These are phyloP conservation scores for Odontarrhena argentea DNA, from an alignment of 345 rosid genomes.

Conservation along the genomic window DNA sequence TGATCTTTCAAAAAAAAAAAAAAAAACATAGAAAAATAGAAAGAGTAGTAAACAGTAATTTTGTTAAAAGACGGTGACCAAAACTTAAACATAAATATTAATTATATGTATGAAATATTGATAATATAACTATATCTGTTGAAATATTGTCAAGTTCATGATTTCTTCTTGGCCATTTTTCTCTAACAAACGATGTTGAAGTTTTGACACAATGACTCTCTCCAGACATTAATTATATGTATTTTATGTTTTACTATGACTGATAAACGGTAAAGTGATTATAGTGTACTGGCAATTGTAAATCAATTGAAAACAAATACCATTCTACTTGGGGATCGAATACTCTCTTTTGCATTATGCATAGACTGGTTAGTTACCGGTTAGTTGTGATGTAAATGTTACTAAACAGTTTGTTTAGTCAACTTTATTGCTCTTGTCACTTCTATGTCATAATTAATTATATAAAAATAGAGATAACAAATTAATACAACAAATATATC, in stretches of 20 bases:
- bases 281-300: too few relatives aligned
- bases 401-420: too few relatives aligned
- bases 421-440: neutral
- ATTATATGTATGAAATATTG: neutral
- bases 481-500: neutral
- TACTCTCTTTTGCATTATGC: too few relatives aligned
- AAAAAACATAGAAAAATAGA: neutral
- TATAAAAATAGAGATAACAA: neutral
- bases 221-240: too few relatives aligned
- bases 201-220: slow-evolving; percentile 3
- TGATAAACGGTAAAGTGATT: too few relatives aligned
- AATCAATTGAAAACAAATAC: too few relatives aligned
- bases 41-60: neutral
- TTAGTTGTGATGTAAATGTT: too few relatives aligned
- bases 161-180: neutral
- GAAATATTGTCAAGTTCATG: slow-evolving; percentile 5
- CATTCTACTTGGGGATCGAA: too few relatives aligned
- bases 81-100: neutral
- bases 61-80: neutral
- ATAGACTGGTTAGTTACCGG: too few relatives aligned
- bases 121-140: slow-evolving; percentile 12
- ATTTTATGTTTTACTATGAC: too few relatives aligned
- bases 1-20: neutral
- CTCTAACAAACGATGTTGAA: slow-evolving; percentile 12
- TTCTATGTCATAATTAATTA: neutral